Conservation (phyloP, 208 protist genomes). For the Wallacemonas sp. region DNA sequence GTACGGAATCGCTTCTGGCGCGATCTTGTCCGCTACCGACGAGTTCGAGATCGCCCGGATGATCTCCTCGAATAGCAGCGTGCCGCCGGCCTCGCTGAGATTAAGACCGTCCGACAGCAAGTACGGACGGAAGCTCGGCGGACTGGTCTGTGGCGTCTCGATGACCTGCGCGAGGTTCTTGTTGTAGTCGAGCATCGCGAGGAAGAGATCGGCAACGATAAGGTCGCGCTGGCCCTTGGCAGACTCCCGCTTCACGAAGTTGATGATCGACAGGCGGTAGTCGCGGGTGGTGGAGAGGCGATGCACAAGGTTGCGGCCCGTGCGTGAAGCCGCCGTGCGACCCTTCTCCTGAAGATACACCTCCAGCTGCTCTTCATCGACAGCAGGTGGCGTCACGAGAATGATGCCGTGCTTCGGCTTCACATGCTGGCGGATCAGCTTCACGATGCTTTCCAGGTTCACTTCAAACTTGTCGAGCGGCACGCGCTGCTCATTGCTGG, state of each 20-base stretch:
- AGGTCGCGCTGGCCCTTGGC: slow-evolving; percentile 8
- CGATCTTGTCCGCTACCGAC: background rate
- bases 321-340: slow-evolving; percentile 6
- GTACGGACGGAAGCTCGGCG: slow-evolving; percentile 13
- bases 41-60: background rate
- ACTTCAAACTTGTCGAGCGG: slow-evolving; percentile 31
- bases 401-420: slow-evolving; percentile 37
- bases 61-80: slow-evolving; percentile 24
- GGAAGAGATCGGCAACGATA: slow-evolving; percentile 18
- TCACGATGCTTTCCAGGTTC: slow-evolving; percentile 35
- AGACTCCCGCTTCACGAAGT: background rate
- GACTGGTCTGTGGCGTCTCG: background rate
- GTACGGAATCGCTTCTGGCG: slow-evolving; percentile 1
- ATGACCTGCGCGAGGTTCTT: slow-evolving; percentile 16
- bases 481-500: slow-evolving; percentile 22
- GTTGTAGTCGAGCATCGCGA: slow-evolving; percentile 16
- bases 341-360: slow-evolving; percentile 6
- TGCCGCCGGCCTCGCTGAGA: slow-evolving; percentile 29
- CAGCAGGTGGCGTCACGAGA: slow-evolving; percentile 37
- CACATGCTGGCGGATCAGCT: slow-evolving; percentile 20
- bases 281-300: slow-evolving; percentile 15
- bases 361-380: slow-evolving; percentile 25
- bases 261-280: slow-evolving; percentile 13
- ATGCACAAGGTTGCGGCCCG: slow-evolving; percentile 16
- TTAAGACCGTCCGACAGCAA: slow-evolving; percentile 30